A percentile compares a stretch with the other conserved stretches of the same genome.
These are phyloP conservation scores for Ajuga reptans DNA, from an alignment of 305 asterid species.

Conservation along the genomic window DNA sequence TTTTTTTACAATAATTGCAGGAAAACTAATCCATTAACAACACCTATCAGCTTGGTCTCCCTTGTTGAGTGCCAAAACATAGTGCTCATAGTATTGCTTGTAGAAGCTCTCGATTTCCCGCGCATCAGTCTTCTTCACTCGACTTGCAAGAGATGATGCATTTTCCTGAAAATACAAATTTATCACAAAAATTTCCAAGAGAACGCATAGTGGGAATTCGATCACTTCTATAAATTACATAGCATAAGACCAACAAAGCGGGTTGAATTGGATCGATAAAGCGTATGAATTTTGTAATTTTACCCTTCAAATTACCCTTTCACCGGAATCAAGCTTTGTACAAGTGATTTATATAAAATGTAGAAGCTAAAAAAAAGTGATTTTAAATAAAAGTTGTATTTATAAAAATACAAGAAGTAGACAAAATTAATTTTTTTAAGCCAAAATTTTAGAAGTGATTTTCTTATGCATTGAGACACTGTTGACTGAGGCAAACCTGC, in stretches of 20 bases:
- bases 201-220: background rate
- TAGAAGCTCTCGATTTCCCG: conserved; percentile 97
- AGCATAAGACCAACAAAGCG: background rate
- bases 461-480: too few relatives aligned
- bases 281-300: background rate
- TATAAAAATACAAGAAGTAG: too few relatives aligned
- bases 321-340: background rate
- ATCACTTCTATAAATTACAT: background rate
- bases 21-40: background rate
- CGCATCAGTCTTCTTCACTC: conserved; percentile 92
- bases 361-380: too few relatives aligned
- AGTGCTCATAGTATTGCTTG: conserved; percentile 90
- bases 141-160: conserved; percentile 69
- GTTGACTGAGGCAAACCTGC: too few relatives aligned
- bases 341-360: too few relatives aligned
- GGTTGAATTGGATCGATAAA: background rate
- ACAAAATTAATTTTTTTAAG: too few relatives aligned
- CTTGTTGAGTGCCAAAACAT: conserved; percentile 86
- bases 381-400: too few relatives aligned
- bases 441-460: too few relatives aligned
- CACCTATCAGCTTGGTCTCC: conserved; percentile 97
- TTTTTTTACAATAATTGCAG: background rate
- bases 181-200: background rate
- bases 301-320: conserved; percentile 2
- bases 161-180: conserved; percentile 54